Percentiles rank a stretch among this genome's conserved stretches.
Conservation (phyloP, 768 basidiomycete species). For the Mycena amicta region DNA sequence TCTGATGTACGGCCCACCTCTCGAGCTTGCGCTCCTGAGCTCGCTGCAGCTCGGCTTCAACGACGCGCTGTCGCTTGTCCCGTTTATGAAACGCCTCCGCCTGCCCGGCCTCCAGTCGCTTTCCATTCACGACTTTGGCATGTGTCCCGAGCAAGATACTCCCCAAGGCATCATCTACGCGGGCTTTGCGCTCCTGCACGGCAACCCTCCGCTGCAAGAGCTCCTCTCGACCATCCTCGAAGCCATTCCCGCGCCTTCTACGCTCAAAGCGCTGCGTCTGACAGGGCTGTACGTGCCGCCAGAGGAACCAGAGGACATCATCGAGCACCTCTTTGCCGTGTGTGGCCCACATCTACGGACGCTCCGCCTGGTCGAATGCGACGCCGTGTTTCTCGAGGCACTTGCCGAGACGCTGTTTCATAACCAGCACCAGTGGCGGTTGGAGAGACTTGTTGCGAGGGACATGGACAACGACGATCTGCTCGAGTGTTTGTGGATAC, state of each 20-base stretch:
- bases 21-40: constrained; percentile 5
- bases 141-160: constrained; percentile 4
- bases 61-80: constrained; percentile 13
- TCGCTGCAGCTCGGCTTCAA: constrained; percentile 7
- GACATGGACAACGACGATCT: not conserved
- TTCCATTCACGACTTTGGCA: constrained; percentile 8
- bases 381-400: not conserved
- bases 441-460: not conserved
- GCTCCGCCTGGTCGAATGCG: not conserved
- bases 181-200: not conserved
- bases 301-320: not conserved
- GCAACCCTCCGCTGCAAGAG: not conserved
- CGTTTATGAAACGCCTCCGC: constrained; percentile 9
- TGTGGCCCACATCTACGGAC: not conserved
- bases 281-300: constrained; percentile 2
- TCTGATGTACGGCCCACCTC: constrained; percentile 4
- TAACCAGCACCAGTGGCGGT: not conserved
- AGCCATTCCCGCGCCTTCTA: not conserved
- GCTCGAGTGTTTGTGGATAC: constrained; percentile 3
- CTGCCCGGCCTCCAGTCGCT: constrained; percentile 9
- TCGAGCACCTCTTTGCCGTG: not conserved
- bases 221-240: constrained; percentile 1
- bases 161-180: not conserved
- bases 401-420: not conserved
- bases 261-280: constrained; percentile 4